Evolutionary conservation across 2,329 filamentous ascomycete genomes (phyloP).

Genomic region (Xylariaceae sp.): DNA sequence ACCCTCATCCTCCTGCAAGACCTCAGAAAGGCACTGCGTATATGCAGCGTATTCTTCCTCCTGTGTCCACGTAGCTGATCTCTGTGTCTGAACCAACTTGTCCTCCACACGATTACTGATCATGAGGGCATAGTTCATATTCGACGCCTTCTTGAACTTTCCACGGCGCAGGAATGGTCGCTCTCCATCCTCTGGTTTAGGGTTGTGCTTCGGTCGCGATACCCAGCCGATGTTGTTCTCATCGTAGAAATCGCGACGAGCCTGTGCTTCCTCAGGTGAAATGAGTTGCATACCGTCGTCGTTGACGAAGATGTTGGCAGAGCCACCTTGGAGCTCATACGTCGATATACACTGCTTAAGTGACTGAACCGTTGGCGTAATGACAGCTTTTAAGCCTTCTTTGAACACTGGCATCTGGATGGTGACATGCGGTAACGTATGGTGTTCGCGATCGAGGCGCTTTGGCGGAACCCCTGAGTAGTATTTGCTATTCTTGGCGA

Average conservation of each 20-base stretch:
- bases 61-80: conserved; percentile 60
- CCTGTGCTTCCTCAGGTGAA: conserved; percentile 42
- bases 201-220: conserved; percentile 47
- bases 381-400: conserved; percentile 44
- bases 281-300: conserved; percentile 64
- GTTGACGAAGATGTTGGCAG: conserved; percentile 63
- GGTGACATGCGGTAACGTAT: conserved; percentile 44
- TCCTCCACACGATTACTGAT: conserved; percentile 67
- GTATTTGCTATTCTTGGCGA: conserved; percentile 42
- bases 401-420: conserved; percentile 49
- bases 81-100: conserved; percentile 53
- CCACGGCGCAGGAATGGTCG: conserved; percentile 53
- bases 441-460: conserved; percentile 34
- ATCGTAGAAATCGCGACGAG: conserved; percentile 50
- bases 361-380: conserved; percentile 51
- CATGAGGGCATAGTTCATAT: conserved; percentile 68
- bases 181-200: conserved; percentile 45
- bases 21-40: conserved; percentile 57
- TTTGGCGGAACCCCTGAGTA: conserved; percentile 39
- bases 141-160: conserved; percentile 67
- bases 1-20: conserved; percentile 58
- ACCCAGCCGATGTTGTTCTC: conserved; percentile 55
- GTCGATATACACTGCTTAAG: conserved; percentile 54
- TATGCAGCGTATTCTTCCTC: conserved; percentile 64
- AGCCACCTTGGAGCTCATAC: conserved; percentile 58